Percentiles rank a stretch among this genome's conserved stretches.
Evolutionary conservation across 2,329 filamentous ascomycete genomes (phyloP).

Genomic region (Orbilia ellipsospora): DNA sequence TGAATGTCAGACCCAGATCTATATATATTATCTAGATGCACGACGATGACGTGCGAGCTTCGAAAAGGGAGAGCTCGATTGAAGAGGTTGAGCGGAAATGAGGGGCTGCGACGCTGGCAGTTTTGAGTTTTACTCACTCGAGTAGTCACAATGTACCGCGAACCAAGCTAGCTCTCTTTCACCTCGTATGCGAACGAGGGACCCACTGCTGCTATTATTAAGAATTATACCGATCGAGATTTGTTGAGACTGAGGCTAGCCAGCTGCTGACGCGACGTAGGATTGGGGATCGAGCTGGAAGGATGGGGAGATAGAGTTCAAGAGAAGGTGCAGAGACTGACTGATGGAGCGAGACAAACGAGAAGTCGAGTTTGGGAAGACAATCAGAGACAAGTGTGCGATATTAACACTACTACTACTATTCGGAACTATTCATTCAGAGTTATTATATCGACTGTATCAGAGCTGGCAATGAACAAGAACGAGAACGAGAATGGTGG

Average conservation of each 20-base stretch:
- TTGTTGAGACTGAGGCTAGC: slow-evolving; percentile 6
- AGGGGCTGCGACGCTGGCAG: slow-evolving; percentile 43
- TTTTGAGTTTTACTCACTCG: slow-evolving; percentile 28
- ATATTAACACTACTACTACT: too few species aligned
- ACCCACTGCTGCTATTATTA: slow-evolving; percentile 36
- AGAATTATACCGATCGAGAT: neutral
- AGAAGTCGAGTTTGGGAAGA: too few species aligned
- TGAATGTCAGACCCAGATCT: neutral
- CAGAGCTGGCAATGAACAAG: too few species aligned
- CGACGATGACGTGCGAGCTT: slow-evolving; percentile 22
- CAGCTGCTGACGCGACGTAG: neutral
- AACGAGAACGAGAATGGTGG: too few species aligned
- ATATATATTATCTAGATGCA: neutral
- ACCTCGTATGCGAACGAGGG: slow-evolving; percentile 43
- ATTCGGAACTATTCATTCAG: too few species aligned
- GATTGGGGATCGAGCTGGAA: too few species aligned
- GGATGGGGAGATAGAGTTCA: too few species aligned
- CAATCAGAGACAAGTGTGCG: too few species aligned
- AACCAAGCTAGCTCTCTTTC: slow-evolving; percentile 18
- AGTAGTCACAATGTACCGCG: too few species aligned
- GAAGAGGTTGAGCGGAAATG: slow-evolving; percentile 38
- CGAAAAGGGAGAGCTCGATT: slow-evolving; percentile 9
- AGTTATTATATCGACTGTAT: too few species aligned
- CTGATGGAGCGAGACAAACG: too few species aligned
- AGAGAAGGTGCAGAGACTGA: too few species aligned